A percentile compares a stretch with the other conserved stretches of the same genome.
Evolutionary conservation across 1,139 yeast genomes (phyloP).

Genomic region (Sugiyamaella japonica): DNA sequence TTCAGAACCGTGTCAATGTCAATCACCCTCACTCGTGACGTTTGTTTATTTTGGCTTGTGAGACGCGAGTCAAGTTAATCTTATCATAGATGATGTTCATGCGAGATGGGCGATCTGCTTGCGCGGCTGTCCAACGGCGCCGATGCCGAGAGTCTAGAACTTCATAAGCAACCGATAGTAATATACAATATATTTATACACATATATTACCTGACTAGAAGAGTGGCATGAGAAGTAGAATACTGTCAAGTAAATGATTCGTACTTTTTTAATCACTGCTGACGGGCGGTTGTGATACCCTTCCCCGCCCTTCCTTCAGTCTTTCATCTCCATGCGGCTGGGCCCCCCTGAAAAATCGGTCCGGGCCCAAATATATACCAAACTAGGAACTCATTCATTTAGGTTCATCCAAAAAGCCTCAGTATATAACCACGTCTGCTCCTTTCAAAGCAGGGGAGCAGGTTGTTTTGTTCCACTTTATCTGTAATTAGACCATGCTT

Average conservation of each 20-base stretch:
- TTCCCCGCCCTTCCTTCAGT: too few relatives aligned
- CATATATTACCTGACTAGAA: too few relatives aligned
- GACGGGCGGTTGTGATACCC: too few relatives aligned
- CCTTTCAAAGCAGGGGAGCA: background rate
- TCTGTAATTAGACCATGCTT: background rate
- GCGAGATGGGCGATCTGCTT: background rate
- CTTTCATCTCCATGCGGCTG: slow-evolving; percentile 4
- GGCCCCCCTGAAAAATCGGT: slow-evolving; percentile 6
- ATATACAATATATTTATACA: too few relatives aligned
- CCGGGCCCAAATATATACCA: background rate
- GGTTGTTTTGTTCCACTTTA: background rate
- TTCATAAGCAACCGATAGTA: too few relatives aligned
- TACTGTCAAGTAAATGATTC: too few relatives aligned
- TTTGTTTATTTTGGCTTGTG: slow-evolving; percentile 9
- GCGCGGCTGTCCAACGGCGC: slow-evolving; percentile 7
- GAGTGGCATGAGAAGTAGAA: too few relatives aligned
- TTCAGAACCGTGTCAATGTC: too few relatives aligned
- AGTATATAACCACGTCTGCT: background rate
- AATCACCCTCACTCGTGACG: background rate
- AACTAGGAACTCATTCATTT: background rate
- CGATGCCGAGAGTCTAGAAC: too few relatives aligned
- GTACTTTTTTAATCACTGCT: too few relatives aligned
- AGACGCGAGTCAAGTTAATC: slow-evolving; percentile 10
- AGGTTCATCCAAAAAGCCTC: background rate
- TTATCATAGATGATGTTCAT: background rate